Conservation (phyloP, 225 moss, liverwort and hornwort species). For the Thuidium tamariscinum region DNA sequence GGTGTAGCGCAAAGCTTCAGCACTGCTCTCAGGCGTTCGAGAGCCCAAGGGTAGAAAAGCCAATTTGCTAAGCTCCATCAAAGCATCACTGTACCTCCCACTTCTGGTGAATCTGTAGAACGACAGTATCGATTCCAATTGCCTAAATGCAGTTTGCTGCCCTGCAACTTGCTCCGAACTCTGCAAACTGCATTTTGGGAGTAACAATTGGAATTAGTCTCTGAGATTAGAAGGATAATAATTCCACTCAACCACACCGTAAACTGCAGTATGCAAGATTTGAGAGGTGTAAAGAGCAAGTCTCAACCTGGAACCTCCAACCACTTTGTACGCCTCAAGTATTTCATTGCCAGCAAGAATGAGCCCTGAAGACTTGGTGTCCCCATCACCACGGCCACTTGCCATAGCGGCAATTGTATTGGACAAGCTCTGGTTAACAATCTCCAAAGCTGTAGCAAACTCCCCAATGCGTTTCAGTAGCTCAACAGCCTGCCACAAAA, state of each 20-base stretch:
- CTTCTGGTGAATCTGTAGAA: constrained; percentile 71
- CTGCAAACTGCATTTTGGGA: constrained; percentile 40
- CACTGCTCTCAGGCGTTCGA: constrained; percentile 69
- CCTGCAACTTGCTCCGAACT: constrained; percentile 57
- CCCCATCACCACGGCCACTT: constrained; percentile 81
- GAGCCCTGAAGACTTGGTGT: constrained; percentile 79
- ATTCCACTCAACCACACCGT: neutral
- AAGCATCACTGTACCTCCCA: constrained; percentile 69
- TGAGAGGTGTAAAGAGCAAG: neutral
- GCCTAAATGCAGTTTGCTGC: constrained; percentile 89
- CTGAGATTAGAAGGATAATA: neutral
- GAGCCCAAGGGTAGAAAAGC: constrained; percentile 71
- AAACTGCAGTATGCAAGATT: neutral
- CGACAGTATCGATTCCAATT: constrained; percentile 72
- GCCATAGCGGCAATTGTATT: constrained; percentile 87
- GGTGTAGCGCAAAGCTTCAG: constrained; percentile 66
- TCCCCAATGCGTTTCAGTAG: constrained; percentile 80
- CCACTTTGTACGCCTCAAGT: constrained; percentile 67
- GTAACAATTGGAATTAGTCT: neutral
- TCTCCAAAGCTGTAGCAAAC: constrained; percentile 77
- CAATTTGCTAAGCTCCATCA: constrained; percentile 83
- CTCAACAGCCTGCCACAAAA: constrained; percentile 64
- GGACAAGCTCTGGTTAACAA: constrained; percentile 82
- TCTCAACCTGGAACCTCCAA: constrained; percentile 63
- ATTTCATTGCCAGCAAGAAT: constrained; percentile 76